Percentiles rank a stretch among this genome's conserved stretches.
These are phyloP conservation scores for Goniomonas avonlea DNA, from an alignment of 78 protist species.

Conservation along the genomic window DNA sequence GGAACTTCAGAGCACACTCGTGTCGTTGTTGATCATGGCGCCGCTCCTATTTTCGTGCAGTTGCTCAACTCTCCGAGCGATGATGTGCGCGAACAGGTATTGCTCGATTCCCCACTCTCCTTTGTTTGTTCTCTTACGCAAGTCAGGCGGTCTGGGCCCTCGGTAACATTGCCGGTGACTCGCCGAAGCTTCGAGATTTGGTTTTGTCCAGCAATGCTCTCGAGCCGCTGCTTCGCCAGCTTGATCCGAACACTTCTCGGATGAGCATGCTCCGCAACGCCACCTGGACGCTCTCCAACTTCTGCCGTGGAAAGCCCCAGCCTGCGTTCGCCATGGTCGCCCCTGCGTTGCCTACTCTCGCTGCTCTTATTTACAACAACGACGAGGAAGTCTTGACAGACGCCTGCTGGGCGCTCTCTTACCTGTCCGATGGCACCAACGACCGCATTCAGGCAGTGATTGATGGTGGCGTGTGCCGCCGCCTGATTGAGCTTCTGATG, in stretches of 20 bases:
- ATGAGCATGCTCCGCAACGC: slow-evolving; percentile 84
- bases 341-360: slow-evolving; percentile 48
- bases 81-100: slow-evolving; percentile 91
- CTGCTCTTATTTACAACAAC: slow-evolving; percentile 47
- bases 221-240: slow-evolving; percentile 51
- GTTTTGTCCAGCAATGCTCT: slow-evolving; percentile 59
- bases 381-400: slow-evolving; percentile 87
- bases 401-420: slow-evolving; percentile 94
- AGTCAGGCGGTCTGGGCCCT: slow-evolving; percentile 96
- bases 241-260: slow-evolving; percentile 11
- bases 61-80: slow-evolving; percentile 63
- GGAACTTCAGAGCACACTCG: slow-evolving; percentile 88
- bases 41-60: slow-evolving; percentile 80
- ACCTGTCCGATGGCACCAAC: slow-evolving; percentile 88
- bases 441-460: slow-evolving; percentile 74
- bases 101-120: neutral
- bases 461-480: slow-evolving; percentile 57
- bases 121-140: neutral
- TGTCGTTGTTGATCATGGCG: slow-evolving; percentile 67
- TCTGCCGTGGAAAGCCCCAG: slow-evolving; percentile 94
- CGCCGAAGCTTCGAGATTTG: slow-evolving; percentile 70
- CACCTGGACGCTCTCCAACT: slow-evolving; percentile 92
- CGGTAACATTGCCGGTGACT: slow-evolving; percentile 98
- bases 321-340: slow-evolving; percentile 27
- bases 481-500: slow-evolving; percentile 75